Evolutionary conservation across 495 filamentous ascomycete genomes (phyloP), one percentile per base, ranked within the genome.

Genomic region (Aspergillus homomorphus): DNA sequence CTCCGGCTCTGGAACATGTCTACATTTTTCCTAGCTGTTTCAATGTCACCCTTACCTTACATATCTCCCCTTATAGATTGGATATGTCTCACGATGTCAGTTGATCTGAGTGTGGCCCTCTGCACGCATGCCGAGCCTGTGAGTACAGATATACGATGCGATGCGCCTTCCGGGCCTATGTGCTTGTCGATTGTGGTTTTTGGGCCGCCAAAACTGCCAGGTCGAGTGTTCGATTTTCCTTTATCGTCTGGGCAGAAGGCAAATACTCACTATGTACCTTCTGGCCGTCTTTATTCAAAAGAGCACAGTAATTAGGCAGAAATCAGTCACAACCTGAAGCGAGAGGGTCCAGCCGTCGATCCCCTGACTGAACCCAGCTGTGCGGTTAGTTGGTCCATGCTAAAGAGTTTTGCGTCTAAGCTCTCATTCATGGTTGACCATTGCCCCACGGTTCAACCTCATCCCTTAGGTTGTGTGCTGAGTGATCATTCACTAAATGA

Each of bases 21-120:
- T 41, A 53, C 51, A 41, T 20, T 38, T 5, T 38, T 12, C 33
- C 15, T 26, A 52, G 50, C 50, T 52, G 26, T 38, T 52, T 38
- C 33, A 38, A 38, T 38, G 8, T 10, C 33, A 38, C 33, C 26
- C 26, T 26, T 19, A 52, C 50, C 23, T 12, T 28, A 21, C 12
- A 33, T 20, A 26, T 52, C 12, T 26, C 26, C 24, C 16, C 14
- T 19, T 20, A 20, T 52, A 30, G 49, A n/a, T 19, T 4, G n/a
- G 14, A 46, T 10, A 19, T 5, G 33, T 38, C 6, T 14, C 33
- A 38, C 33, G 33, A 5, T 38, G 33, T 38, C 33, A 38, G 33
- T 38, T 38, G 33, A 38, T 38, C 33, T 38, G 33, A 38, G 4
- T 38, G 2, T 38, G 33, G 15, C 8, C 33, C 33, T 38, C 15